Evolutionary conservation across 441 rosid species (phyloP).

Genomic region (Syzygium syzygioides): DNA sequence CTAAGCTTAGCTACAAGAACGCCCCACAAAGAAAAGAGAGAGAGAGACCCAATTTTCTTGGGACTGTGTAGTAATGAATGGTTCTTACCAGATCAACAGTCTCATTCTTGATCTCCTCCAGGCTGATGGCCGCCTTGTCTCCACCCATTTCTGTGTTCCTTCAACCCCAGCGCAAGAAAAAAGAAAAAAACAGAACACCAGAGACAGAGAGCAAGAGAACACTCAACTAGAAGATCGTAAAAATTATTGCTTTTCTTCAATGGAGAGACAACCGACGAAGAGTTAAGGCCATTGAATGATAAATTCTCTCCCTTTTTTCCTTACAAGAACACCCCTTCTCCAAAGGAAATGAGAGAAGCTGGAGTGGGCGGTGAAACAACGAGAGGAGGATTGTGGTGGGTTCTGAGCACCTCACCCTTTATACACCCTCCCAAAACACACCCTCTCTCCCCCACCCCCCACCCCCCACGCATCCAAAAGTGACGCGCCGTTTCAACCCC

Average conservation of each 20-base stretch:
- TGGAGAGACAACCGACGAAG: not conserved
- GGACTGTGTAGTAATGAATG: not conserved
- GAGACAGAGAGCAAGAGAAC: not conserved
- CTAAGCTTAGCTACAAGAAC: not conserved
- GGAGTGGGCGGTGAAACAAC: not conserved
- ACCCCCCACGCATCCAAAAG: not conserved
- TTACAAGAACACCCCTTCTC: not conserved
- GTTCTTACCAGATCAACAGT: conserved; percentile 14
- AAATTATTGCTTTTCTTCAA: not conserved
- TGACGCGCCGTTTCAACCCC: not conserved
- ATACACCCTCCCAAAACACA: not conserved
- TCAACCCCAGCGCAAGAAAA: not conserved
- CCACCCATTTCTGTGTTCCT: not conserved
- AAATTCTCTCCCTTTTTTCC: conserved; percentile 6
- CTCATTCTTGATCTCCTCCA: conserved; percentile 19
- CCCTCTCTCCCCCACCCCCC: not conserved
- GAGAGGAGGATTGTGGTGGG: not conserved
- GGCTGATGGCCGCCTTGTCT: not conserved
- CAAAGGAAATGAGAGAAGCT: not conserved
- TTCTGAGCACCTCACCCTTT: not conserved
- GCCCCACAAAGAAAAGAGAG: not conserved
- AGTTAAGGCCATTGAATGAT: conserved; percentile 18
- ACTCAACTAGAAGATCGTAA: not conserved
- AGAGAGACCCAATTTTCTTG: not conserved
- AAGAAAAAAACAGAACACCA: too few relatives aligned